Evolutionary conservation across 2,329 filamentous ascomycete species (phyloP).

Genomic region (Nemania sp.): DNA sequence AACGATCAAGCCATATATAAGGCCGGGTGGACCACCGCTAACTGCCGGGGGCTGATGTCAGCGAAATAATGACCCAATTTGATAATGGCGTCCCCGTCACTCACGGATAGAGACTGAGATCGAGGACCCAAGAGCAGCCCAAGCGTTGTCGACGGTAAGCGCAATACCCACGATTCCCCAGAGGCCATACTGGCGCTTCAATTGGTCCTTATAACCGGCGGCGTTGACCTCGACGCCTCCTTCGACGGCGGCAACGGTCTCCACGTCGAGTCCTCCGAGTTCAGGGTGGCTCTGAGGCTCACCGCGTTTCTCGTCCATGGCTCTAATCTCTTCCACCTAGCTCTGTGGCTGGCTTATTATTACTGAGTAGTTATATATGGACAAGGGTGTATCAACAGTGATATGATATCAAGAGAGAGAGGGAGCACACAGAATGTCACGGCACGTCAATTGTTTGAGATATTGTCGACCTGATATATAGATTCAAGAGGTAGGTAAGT

Average conservation of each 20-base stretch:
- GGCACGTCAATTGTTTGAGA: not conserved
- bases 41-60: slow-evolving; percentile 45
- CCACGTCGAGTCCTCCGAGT: slow-evolving; percentile 47
- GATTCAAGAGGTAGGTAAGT: not conserved
- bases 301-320: slow-evolving; percentile 26
- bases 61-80: slow-evolving; percentile 5
- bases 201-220: slow-evolving; percentile 72
- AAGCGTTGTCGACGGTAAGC: slow-evolving; percentile 73
- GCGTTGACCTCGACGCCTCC: slow-evolving; percentile 67
- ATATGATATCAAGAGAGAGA: not conserved
- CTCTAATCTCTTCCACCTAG: not conserved
- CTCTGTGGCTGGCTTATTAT: not conserved
- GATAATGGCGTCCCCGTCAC: slow-evolving; percentile 36
- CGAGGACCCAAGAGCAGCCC: slow-evolving; percentile 72
- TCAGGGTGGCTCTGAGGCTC: slow-evolving; percentile 39
- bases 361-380: too few species aligned
- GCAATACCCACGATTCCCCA: slow-evolving; percentile 70
- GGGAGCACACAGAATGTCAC: not conserved
- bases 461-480: not conserved
- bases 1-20: slow-evolving; percentile 59
- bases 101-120: slow-evolving; percentile 65
- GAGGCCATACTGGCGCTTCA: slow-evolving; percentile 72
- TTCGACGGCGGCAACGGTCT: slow-evolving; percentile 52
- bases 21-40: slow-evolving; percentile 57
- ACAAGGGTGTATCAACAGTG: not conserved